phyloP scores from a whole-genome alignment of 1,284 basidiomycete species.

The Flammula alnicola region DNA sequence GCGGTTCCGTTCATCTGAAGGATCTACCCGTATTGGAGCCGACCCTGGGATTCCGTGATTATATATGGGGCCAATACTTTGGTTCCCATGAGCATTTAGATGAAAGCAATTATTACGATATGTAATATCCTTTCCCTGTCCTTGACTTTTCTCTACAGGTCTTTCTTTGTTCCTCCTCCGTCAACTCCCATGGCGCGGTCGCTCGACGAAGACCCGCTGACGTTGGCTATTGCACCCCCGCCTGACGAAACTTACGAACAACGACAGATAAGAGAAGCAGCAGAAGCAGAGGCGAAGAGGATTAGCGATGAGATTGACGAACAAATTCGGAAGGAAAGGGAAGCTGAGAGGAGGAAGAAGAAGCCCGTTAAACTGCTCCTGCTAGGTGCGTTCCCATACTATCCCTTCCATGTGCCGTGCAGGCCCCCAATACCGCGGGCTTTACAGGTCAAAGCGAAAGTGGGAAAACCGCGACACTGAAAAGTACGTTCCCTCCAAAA shows the following conservation, averaged over 20 bases:
- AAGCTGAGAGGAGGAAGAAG: slow-evolving; percentile 56
- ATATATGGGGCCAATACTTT: slow-evolving; percentile 1
- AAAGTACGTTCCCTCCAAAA: slow-evolving; percentile 39
- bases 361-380: slow-evolving; percentile 64
- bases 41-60: slow-evolving; percentile 8
- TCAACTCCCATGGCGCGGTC: slow-evolving; percentile 29
- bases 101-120: slow-evolving; percentile 14
- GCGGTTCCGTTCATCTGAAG: slow-evolving; percentile 11
- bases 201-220: slow-evolving; percentile 60
- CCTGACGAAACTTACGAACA: slow-evolving; percentile 58
- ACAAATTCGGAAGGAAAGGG: slow-evolving; percentile 58
- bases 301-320: slow-evolving; percentile 73
- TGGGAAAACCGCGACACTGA: slow-evolving; percentile 53
- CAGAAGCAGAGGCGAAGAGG: slow-evolving; percentile 62
- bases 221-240: slow-evolving; percentile 60
- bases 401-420: slow-evolving; percentile 4
- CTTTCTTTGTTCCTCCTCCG: too few species aligned
- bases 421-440: not conserved
- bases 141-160: slow-evolving; percentile 7
- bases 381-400: slow-evolving; percentile 49
- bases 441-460: slow-evolving; percentile 70
- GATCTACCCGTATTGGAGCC: slow-evolving; percentile 10
- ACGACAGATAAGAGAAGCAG: slow-evolving; percentile 52
- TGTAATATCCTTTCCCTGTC: slow-evolving; percentile 10
- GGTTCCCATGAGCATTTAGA: slow-evolving; percentile 14